A percentile compares a stretch with the other conserved stretches of the same genome.
Evolutionary conservation across 2,329 filamentous ascomycete genomes (phyloP).

Genomic region (Pestalotiopsis sp.): DNA sequence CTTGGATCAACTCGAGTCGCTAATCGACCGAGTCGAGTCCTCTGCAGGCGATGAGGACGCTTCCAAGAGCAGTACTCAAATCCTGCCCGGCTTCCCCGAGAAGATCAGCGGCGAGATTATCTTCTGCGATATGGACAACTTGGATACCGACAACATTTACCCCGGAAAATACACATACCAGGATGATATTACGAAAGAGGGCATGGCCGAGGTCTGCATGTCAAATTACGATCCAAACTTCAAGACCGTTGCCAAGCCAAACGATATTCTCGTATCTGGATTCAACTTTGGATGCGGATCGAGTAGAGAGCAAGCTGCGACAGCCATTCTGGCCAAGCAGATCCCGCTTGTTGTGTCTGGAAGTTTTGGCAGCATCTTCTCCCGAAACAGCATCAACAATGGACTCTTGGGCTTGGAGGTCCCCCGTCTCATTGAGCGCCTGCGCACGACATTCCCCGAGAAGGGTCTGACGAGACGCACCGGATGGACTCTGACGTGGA

Average conservation of each 20-base stretch:
- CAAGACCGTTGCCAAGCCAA: slow-evolving; percentile 60
- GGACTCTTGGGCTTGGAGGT: slow-evolving; percentile 74
- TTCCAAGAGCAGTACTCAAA: slow-evolving; percentile 59
- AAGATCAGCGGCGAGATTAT: slow-evolving; percentile 84
- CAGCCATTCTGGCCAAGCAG: slow-evolving; percentile 78
- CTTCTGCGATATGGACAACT: slow-evolving; percentile 75
- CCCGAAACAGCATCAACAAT: slow-evolving; percentile 79
- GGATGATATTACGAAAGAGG: slow-evolving; percentile 74
- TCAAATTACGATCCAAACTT: slow-evolving; percentile 87
- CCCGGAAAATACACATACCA: slow-evolving; percentile 92
- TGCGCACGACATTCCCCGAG: slow-evolving; percentile 63
- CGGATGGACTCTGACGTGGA: slow-evolving; percentile 84
- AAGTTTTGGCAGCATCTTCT: slow-evolving; percentile 85
- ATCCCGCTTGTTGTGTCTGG: slow-evolving; percentile 81
- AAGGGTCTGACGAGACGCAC: slow-evolving; percentile 69
- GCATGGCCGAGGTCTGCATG: slow-evolving; percentile 92
- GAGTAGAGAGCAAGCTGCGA: slow-evolving; percentile 85
- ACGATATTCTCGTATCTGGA: slow-evolving; percentile 82
- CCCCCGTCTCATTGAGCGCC: slow-evolving; percentile 65
- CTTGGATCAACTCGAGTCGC: slow-evolving; percentile 67
- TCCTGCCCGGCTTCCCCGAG: slow-evolving; percentile 86
- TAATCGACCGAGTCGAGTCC: slow-evolving; percentile 59
- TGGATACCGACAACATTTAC: slow-evolving; percentile 93
- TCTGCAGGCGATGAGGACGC: slow-evolving; percentile 33
- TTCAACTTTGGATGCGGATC: slow-evolving; percentile 89